Conservation (phyloP, 371 early-diverging fungal genomes). For the Vairimorpha apis region DNA sequence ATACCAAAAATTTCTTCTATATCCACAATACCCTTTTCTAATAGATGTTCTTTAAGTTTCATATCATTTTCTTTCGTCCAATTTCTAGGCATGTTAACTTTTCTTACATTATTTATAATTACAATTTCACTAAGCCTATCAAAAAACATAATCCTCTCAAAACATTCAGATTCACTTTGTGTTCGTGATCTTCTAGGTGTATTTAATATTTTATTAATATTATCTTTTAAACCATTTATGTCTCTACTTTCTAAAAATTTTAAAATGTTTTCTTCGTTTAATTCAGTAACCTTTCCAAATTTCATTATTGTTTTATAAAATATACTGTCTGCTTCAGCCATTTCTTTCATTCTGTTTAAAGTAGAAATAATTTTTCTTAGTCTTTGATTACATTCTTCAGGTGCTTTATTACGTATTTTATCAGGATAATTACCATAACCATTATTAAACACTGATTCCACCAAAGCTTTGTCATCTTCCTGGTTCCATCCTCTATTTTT, state of each 20-base stretch:
- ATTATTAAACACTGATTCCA: conserved; percentile 36
- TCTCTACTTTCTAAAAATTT: conserved; percentile 47
- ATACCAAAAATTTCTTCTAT: conserved; percentile 46
- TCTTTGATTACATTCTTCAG: conserved; percentile 62
- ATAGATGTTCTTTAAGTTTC: conserved; percentile 44
- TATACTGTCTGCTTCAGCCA: conserved; percentile 51
- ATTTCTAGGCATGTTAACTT: conserved; percentile 50
- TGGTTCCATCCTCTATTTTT: conserved; percentile 57
- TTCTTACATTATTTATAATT: conserved; percentile 41
- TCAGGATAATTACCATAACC: conserved; percentile 62
- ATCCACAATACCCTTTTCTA: conserved; percentile 50
- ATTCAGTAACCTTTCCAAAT: conserved; percentile 58
- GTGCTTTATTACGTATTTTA: conserved; percentile 42
- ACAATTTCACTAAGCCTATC: conserved; percentile 32
- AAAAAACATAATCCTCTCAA: conserved; percentile 58
- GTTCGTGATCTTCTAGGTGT: conserved; percentile 44
- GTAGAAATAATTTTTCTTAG: conserved; percentile 59
- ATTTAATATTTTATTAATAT: conserved; percentile 53
- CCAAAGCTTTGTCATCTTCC: conserved; percentile 61
- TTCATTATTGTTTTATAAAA: conserved; percentile 57
- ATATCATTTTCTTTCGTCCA: conserved; percentile 58
- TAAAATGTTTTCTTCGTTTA: conserved; percentile 52
- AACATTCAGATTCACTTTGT: conserved; percentile 51
- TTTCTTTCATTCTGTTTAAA: conserved; percentile 57
- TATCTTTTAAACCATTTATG: conserved; percentile 52